Evolutionary conservation across 2,329 filamentous ascomycete genomes (phyloP), one percentile per base, ranked within the genome.

Genomic region (Cladosporium austrohemisphaericum): DNA sequence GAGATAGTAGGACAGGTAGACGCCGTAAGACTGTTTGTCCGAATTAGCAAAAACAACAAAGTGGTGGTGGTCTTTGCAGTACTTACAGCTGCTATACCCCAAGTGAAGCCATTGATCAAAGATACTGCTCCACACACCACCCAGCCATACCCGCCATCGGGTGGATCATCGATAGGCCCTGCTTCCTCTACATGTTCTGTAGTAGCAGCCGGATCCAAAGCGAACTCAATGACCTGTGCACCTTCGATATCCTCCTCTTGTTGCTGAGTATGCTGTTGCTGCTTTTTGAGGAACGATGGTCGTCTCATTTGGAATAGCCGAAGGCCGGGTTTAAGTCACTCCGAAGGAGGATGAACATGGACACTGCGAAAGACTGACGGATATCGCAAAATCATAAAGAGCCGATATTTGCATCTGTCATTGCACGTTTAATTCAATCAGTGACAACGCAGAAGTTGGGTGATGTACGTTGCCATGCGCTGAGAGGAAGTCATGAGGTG

Each of bases 1-100:
- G 13, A 74, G 61, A 52, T 73, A 76, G 50, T 73, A 67, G 7
- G 70, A 66, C 1, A 76, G 66, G 52, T 72, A 74, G 11, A 75
- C 66, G 29, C 70, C 70, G 50, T 71, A 75, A 11, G 40, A 43
- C 47, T 43, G 23, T n/a, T n/a, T n/a, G n/a, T n/a, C n/a, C n/a
- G n/a, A n/a, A n/a, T n/a, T n/a, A n/a, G n/a, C n/a, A n/a, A n/a
- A n/a, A n/a, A n/a, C n/a, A n/a, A n/a, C n/a, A n/a, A n/a, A n/a
- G 13, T 13, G 36, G 6, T 20, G 23, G 11, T 26, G 20, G 23
- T 18, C 8, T 5, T 41, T 29, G 22, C 13, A 11, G 18, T 14
- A 40, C 36, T 18, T 22, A 63, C 45, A 16, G 55, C 54, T 22
- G 52, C 49, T 4, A 59, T 50, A n/a, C 60, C 62, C 60, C 60